These are phyloP conservation scores for Gaultheria prostrata DNA, from an alignment of 148 eudicot genomes.

Conservation along the genomic window DNA sequence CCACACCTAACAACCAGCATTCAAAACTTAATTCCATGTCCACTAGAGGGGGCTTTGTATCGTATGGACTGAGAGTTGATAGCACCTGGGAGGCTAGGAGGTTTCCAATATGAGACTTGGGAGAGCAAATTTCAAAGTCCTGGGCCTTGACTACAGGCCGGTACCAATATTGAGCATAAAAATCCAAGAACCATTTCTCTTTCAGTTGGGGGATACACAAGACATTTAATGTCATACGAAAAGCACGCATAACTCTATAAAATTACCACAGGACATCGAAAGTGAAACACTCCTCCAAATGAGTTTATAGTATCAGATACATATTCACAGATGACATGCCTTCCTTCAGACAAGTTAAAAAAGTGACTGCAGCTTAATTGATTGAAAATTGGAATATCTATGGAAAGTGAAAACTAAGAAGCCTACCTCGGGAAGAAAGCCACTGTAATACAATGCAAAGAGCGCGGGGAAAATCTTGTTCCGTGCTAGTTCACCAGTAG, in stretches of 20 bases:
- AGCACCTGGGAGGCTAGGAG: neutral
- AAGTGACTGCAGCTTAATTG: neutral
- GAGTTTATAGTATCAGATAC: neutral
- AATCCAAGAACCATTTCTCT: neutral
- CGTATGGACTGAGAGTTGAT: neutral
- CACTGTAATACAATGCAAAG: conserved; percentile 42
- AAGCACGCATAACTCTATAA: neutral
- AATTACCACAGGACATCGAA: neutral
- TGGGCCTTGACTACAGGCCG: neutral
- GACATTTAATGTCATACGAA: neutral
- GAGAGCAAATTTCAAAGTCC: neutral
- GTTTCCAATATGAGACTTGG: neutral
- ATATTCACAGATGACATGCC: neutral
- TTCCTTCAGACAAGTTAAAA: neutral
- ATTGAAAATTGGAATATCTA: neutral
- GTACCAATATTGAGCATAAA: neutral
- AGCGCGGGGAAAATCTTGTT: conserved; percentile 42
- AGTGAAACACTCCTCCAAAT: neutral
- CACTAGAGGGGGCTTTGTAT: neutral
- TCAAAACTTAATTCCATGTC: neutral
- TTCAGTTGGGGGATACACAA: neutral
- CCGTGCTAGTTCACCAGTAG: conserved; percentile 35
- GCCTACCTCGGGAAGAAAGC: conserved; percentile 37
- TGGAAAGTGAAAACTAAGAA: neutral
- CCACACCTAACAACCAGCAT: neutral